Base-by-base conservation (phyloP, 1,284 basidiomycete species). In the Malassezia psittaci region DNA sequence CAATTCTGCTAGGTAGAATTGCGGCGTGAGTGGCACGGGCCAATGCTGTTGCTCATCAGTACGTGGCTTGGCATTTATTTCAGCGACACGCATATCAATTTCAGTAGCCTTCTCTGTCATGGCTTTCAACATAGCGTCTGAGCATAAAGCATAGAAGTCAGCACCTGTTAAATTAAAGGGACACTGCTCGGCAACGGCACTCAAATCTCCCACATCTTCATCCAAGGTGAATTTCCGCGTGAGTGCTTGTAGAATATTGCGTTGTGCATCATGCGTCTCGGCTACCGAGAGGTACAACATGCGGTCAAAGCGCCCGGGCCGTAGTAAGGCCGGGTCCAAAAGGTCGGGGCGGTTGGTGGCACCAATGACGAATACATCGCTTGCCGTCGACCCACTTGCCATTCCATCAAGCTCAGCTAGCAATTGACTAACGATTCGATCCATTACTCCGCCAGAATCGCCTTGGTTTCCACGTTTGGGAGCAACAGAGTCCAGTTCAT, bases 91-190 rank as follows among this genome's bases (percentile, higher is more conserved):
- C 10, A 52, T 60, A 37, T 74, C 93, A 12, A 98, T 78, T 46
- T 82, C 82, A 62, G 82, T 80, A 0, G 94, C 90, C 63, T 86
- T 90, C 41, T 87, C 79, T 21, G 89, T 85, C 85, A 98, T 94
- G 7, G 93, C 88, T 71, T 88, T 88, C 46, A 99, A 80, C 81
- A 98, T 84, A 1, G 93, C 90, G 74, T 99, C 94, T 3, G 90
- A 87, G 74, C 93, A 96, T 13, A 99, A 78, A 0, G 94, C 93
- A 77, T 99, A 98, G 65, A 98, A 90, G 76, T 99, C 94, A 35
- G 94, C 94, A 24, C 94, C 72, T 1, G 72, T 74, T 24, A 72
- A 54, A 73, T 93, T 90, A 79, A 94, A 89, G 0, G 90, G 85
- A 61, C 90, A 96, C 50, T 79, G 78, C 38, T 85, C 79, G 12